Evolutionary conservation across 306 rosid genomes (phyloP), one percentile per base, ranked within the genome.

Genomic region (Vigna hirtella): DNA sequence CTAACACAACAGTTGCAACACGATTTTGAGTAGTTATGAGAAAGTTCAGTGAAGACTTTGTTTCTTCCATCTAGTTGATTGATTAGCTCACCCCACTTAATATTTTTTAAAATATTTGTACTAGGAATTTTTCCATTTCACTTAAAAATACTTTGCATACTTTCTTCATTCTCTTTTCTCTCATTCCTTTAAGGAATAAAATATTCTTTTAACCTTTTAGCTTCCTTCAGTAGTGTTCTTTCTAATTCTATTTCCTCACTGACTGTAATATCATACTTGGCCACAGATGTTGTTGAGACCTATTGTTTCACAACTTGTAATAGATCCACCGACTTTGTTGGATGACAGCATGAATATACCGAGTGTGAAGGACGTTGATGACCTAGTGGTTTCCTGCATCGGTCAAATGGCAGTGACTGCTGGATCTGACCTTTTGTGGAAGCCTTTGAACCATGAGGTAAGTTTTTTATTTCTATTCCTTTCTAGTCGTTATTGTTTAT

Each of bases 361-460:
- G 1, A 86, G 89, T 17, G 85, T 88, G 74, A 77, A 87, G 66
- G 93, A 91, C 77, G 88, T 95, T 74, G 97, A 95, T 87, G 97
- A 92, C 76, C 85, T 92, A 40, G 74, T 95, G 69, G 98, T 92
- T 72, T 52, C 67, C 28, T 92, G 98, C 83, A 67, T 92, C 1
- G 98, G 97, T 67, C 98, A 95, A 74, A 91, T 95, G 98, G 98
- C 98, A 0, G 93, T 95, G 64, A 85, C 98, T 66, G 97, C 98
- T 12, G 97, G 97, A 76, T 87, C 81, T 53, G 98, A 95, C 83
- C 90, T 92, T 65, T 58, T 92, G 76, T 95, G 98, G 98, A 89
- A 95, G 78, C 86, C 93, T n/a, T 76, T 92, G 72, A 94, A 94
- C 81, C 91, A 90, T 55, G 97, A 92, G 97, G 98, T 94, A 70